Conservation (phyloP, 208 protist genomes). For the Leishmania aethiopica region DNA sequence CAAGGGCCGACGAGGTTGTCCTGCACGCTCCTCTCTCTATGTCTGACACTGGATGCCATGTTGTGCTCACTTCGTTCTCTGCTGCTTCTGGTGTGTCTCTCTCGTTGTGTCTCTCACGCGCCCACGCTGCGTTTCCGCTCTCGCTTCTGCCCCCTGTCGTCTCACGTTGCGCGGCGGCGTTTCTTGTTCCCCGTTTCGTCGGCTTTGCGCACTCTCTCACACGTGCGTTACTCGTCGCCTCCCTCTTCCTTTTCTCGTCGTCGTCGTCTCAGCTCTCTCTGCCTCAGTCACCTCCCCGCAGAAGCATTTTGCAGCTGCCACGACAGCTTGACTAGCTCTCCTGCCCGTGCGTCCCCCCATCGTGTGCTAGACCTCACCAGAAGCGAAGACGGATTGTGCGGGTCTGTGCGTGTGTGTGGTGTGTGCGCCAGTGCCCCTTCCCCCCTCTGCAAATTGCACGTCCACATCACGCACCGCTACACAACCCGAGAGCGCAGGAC, state of each 20-base stretch:
- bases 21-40: not conserved
- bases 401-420: not conserved
- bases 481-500: not conserved
- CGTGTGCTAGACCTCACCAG: not conserved
- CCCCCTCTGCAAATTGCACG: not conserved
- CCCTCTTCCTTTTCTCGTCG: not conserved
- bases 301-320: not conserved
- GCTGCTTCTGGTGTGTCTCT: not conserved
- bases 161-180: not conserved
- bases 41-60: not conserved
- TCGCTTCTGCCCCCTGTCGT: not conserved
- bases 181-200: not conserved
- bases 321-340: not conserved
- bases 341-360: not conserved
- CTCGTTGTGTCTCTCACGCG: not conserved
- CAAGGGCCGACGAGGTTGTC: not conserved
- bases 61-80: not conserved
- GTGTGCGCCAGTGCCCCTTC: not conserved
- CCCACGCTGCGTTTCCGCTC: not conserved
- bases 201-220: not conserved
- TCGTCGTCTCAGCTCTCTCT: not conserved
- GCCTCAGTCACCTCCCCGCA: not conserved
- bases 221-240: not conserved
- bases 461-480: not conserved
- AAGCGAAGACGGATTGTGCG: not conserved